Evolutionary conservation across 805 yeast species (phyloP), one percentile per base, ranked within the genome.

Genomic region (Candida quercuum): DNA sequence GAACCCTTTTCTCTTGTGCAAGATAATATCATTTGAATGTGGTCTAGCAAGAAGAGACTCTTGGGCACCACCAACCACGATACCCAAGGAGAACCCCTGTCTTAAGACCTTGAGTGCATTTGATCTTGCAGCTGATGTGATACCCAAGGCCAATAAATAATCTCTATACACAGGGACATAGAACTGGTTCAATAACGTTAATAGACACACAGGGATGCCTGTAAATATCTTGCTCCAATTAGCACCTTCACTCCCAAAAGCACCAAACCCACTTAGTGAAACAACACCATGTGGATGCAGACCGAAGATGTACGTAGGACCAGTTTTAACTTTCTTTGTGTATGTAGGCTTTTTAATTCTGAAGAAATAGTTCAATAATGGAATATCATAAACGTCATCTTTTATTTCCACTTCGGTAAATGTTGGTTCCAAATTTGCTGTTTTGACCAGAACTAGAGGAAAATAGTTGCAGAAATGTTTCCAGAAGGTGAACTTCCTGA

Each of bases 201-300:
- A 66, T 4, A 89, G 71, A 37, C 88, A 81, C 1, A 78, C 68
- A 5, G 78, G 76, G n/a, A 93, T 76, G 0, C 96, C 96, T 0
- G 98, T 96, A 46, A 91, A 86, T 11, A 75, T 46, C 16, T 71
- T 59, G 16, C 75, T 65, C 71, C 84, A 81, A 18, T 74, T 70
- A 4, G 87, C 79, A 17, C 94, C 91, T 42, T 89, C 88, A 5
- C 95, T 85, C 0, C 82, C 87, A 44, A 89, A 66, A 0, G 81
- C 79, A 1, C 95, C 95, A 57, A 89, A 79, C 1, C 82, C 89
- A 3, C 97, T 96, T 73, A 89, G 71, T 1, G 95, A 85, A 11
- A 89, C 88, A 13, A 91, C 89, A 0, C 99, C 99, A 59, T 93
- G 99, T 0, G 99, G 99, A 59, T 89, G 97, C 53, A 86, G 81